Conservation (phyloP, 164 flowering plant genomes). For the Paratinospora sagittata region DNA sequence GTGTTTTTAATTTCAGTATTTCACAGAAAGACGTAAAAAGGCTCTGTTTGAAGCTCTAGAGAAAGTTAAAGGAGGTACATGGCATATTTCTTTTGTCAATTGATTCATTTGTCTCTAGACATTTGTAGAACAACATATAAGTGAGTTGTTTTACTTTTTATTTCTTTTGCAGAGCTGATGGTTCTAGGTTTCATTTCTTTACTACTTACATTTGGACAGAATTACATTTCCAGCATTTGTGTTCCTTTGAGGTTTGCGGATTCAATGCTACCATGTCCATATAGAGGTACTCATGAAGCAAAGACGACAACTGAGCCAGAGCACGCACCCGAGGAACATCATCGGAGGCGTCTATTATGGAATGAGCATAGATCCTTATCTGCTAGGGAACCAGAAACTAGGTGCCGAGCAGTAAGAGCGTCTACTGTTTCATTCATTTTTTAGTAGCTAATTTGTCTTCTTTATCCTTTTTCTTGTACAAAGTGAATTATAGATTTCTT, state of each 20-base stretch:
- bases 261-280: conserved; percentile 58
- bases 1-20: conserved; percentile 42
- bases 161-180: conserved; percentile 51
- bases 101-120: background rate
- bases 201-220: conserved; percentile 48
- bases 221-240: conserved; percentile 42
- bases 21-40: conserved; percentile 54
- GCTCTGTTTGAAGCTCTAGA: conserved; percentile 83
- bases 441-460: background rate
- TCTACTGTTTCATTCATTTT: background rate
- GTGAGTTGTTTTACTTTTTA: conserved; percentile 1
- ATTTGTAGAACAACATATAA: background rate
- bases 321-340: conserved; percentile 8
- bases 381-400: conserved; percentile 8
- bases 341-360: conserved; percentile 45
- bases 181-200: conserved; percentile 68
- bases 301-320: conserved; percentile 5
- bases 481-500: too few species aligned
- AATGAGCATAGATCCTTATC: conserved; percentile 43
- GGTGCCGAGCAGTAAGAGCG: conserved; percentile 37
- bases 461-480: too few species aligned
- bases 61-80: conserved; percentile 83
- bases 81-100: background rate
- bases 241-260: conserved; percentile 33
- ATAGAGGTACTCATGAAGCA: background rate